phyloP scores from a whole-genome alignment of 2,329 filamentous ascomycete genomes.

The Orbilia javanica region DNA sequence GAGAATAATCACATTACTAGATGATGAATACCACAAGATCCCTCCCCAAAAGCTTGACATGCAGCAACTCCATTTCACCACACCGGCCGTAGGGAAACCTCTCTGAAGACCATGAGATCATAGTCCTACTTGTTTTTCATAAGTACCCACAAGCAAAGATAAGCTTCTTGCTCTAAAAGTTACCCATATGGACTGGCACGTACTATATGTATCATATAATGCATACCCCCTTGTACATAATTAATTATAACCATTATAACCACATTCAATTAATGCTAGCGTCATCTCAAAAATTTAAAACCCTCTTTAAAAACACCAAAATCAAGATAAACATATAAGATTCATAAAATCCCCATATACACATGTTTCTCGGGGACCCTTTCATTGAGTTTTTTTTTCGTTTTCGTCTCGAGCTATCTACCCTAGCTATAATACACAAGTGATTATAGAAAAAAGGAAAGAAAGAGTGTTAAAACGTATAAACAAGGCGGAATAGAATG shows the following conservation, averaged over 20 bases:
- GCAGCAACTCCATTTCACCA: too few relatives aligned
- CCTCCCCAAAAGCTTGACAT: too few relatives aligned
- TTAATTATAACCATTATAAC: background rate
- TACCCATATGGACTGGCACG: too few relatives aligned
- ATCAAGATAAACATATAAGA: background rate
- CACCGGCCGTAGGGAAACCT: background rate
- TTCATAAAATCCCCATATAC: slow-evolving; percentile 11
- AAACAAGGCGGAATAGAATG: background rate
- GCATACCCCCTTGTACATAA: background rate
- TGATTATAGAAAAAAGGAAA: background rate
- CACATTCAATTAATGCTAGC: too few relatives aligned
- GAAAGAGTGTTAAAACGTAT: background rate
- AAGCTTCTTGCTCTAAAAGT: too few relatives aligned
- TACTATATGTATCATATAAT: too few relatives aligned
- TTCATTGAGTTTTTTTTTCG: background rate
- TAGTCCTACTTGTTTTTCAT: background rate
- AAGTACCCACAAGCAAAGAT: too few relatives aligned
- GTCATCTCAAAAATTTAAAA: background rate
- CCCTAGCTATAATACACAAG: slow-evolving; percentile 11
- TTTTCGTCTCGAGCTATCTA: slow-evolving; percentile 20
- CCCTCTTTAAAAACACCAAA: too few relatives aligned
- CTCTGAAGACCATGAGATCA: background rate
- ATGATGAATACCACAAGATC: background rate
- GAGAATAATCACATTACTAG: background rate
- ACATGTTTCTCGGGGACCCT: slow-evolving; percentile 4